These are phyloP conservation scores for Leishmania guyanensis DNA, from an alignment of 208 protist genomes.

Conservation along the genomic window DNA sequence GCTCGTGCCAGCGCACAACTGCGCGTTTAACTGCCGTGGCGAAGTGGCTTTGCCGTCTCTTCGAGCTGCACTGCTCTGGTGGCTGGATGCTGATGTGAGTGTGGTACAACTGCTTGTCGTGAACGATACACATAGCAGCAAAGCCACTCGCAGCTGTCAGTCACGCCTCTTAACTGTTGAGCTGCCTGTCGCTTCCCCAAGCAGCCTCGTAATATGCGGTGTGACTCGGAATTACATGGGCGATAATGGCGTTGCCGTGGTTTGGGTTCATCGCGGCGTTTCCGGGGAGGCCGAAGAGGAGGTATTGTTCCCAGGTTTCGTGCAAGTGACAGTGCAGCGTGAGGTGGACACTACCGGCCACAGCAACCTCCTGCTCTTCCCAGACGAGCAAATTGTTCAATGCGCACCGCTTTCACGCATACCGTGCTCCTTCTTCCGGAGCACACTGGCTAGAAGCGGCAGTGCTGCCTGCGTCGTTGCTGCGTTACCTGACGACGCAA, in stretches of 20 bases:
- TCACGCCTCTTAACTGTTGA: conserved; percentile 69
- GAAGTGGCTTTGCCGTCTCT: conserved; percentile 59
- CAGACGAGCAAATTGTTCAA: conserved; percentile 46
- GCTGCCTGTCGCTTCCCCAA: conserved; percentile 33
- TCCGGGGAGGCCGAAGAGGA: conserved; percentile 13
- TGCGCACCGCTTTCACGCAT: conserved; percentile 38
- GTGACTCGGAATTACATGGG: conserved; percentile 54
- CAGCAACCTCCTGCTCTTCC: conserved; percentile 49
- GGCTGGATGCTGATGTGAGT: conserved; percentile 55
- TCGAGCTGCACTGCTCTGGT: conserved; percentile 69
- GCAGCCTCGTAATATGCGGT: conserved; percentile 65
- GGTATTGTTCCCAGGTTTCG: conserved; percentile 21
- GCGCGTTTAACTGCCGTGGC: conserved; percentile 48
- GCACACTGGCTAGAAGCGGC: neutral
- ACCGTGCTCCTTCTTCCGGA: conserved; percentile 21
- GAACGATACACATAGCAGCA: conserved; percentile 44
- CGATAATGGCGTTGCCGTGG: conserved; percentile 59
- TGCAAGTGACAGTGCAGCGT: conserved; percentile 62
- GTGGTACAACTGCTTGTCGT: conserved; percentile 62
- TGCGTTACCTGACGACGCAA: conserved; percentile 34
- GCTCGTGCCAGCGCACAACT: conserved; percentile 19
- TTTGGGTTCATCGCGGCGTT: conserved; percentile 52
- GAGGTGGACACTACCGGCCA: conserved; percentile 47
- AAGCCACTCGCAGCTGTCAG: conserved; percentile 46
- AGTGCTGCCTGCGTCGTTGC: conserved; percentile 47